Conservation (phyloP, 768 basidiomycete species). For the Russula brevipes region DNA sequence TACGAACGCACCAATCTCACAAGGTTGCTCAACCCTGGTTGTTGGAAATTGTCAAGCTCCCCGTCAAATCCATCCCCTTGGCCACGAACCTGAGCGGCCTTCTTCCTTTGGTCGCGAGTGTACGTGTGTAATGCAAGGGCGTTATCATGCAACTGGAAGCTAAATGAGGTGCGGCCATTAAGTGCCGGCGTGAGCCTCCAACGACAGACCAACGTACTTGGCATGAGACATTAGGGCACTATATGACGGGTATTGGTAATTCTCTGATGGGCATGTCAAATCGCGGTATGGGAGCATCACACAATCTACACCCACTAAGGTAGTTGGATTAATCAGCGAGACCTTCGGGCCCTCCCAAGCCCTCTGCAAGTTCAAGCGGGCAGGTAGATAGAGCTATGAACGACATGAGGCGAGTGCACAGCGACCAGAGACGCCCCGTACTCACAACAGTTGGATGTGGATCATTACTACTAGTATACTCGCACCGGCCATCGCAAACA, state of each 20-base stretch:
- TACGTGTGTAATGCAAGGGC: constrained; percentile 4
- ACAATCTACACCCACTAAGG: constrained; percentile 9
- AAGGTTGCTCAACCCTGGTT: constrained; percentile 17
- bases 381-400: constrained; percentile 23
- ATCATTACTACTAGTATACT: background rate
- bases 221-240: constrained; percentile 14
- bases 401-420: background rate
- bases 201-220: constrained; percentile 12
- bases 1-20: constrained; percentile 9
- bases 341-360: constrained; percentile 27
- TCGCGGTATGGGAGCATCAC: too few relatives aligned
- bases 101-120: constrained; percentile 13
- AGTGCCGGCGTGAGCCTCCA: background rate
- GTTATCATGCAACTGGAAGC: constrained; percentile 13
- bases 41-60: constrained; percentile 17
- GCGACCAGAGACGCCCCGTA: background rate
- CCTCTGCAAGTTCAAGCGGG: constrained; percentile 27
- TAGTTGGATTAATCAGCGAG: constrained; percentile 26
- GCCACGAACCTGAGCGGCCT: background rate
- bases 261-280: constrained; percentile 13
- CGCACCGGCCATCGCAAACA: constrained; percentile 26
- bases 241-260: constrained; percentile 4
- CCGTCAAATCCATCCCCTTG: constrained; percentile 10
- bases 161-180: background rate
- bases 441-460: constrained; percentile 17